Conservation (phyloP, 306 rosid species). For the Cajanus cajan region DNA sequence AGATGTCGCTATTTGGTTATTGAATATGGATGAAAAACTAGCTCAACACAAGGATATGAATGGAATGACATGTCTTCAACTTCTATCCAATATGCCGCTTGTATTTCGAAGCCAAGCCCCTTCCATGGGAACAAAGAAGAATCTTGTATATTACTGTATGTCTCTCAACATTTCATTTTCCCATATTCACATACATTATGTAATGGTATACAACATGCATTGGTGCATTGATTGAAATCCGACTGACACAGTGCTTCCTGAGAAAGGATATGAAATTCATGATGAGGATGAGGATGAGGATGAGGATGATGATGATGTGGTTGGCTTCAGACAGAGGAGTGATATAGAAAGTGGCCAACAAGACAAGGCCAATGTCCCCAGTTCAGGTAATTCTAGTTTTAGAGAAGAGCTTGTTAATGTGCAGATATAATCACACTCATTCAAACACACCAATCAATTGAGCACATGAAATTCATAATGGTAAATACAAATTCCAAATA, state of each 20-base stretch:
- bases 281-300: neutral
- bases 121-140: neutral
- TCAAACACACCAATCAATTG: neutral
- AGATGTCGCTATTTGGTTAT: conserved; percentile 25
- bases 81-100: conserved; percentile 22
- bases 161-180: neutral
- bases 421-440: neutral
- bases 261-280: conserved; percentile 14
- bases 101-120: conserved; percentile 14
- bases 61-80: conserved; percentile 23
- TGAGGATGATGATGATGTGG: neutral
- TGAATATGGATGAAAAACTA: neutral
- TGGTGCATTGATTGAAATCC: neutral
- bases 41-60: neutral
- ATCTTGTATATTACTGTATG: neutral
- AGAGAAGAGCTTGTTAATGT: neutral
- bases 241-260: conserved; percentile 14
- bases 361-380: neutral
- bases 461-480: neutral
- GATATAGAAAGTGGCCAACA: conserved; percentile 11
- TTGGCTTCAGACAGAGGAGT: neutral
- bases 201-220: neutral
- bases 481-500: neutral
- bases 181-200: neutral
- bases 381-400: neutral